These are phyloP conservation scores for Porphyrellus cyaneotinctus DNA, from an alignment of 768 basidiomycete genomes.

Conservation along the genomic window DNA sequence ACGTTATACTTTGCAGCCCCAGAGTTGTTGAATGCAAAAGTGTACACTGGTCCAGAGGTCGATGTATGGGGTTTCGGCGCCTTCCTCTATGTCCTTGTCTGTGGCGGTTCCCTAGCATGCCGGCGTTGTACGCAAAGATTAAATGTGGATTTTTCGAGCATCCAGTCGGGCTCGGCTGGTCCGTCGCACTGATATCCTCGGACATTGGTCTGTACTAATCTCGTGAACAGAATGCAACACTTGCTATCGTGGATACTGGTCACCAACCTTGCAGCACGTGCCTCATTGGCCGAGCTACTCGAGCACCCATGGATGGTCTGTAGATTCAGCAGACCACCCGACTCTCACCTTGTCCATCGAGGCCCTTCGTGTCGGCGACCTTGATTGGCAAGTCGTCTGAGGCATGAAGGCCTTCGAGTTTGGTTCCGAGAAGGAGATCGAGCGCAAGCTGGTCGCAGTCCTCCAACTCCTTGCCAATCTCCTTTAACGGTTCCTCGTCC, in stretches of 20 bases:
- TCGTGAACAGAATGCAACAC: slow-evolving; percentile 74
- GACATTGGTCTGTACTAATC: slow-evolving; percentile 8
- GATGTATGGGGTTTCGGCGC: slow-evolving; percentile 99
- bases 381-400: slow-evolving; percentile 80
- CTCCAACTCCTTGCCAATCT: slow-evolving; percentile 70
- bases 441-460: slow-evolving; percentile 63
- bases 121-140: slow-evolving; percentile 97
- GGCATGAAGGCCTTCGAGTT: slow-evolving; percentile 98
- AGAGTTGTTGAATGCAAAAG: slow-evolving; percentile 92
- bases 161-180: slow-evolving; percentile 95
- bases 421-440: slow-evolving; percentile 83
- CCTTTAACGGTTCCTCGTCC: slow-evolving; percentile 47
- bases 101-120: slow-evolving; percentile 99
- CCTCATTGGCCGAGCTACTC: slow-evolving; percentile 80
- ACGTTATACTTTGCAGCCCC: slow-evolving; percentile 98
- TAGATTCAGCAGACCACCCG: slow-evolving; percentile 75
- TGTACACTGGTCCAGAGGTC: slow-evolving; percentile 96
- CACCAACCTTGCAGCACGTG: slow-evolving; percentile 83
- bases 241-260: slow-evolving; percentile 94
- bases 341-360: slow-evolving; percentile 81
- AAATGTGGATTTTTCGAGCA: slow-evolving; percentile 97
- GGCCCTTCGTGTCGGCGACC: slow-evolving; percentile 85
- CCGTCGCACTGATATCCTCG: slow-evolving; percentile 27
- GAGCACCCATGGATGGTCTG: slow-evolving; percentile 93
- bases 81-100: slow-evolving; percentile 95